Evolutionary conservation across 1,284 basidiomycete genomes (phyloP), one percentile per base, ranked within the genome.

Genomic region (Microbotryum saponariae): DNA sequence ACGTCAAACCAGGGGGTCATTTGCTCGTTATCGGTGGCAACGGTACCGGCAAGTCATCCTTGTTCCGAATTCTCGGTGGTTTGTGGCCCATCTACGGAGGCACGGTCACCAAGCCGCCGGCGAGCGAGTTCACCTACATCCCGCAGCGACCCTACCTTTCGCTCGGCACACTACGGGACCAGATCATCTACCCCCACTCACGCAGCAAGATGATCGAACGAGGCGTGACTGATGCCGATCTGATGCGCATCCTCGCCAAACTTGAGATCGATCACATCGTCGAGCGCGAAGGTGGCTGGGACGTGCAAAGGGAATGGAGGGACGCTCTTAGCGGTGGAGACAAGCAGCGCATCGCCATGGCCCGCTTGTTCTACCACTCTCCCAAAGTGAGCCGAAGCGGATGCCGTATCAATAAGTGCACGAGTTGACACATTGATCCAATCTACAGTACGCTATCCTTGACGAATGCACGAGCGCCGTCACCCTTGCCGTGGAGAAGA

Each of bases 11-110:
- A 46, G 91, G 93, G 61, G 91, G 52, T 31, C 42, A n/a, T 16
- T 77, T 94, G 4, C 82, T 94, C 18, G 91, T 94, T 53, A 87
- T 94, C 53, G 91, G 92, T 16, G 67, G 66, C 1, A 72, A 73
- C 45, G 85, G 85, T 12, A 88, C 89, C 70, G 91, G 91, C 27
- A 94, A 94, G 75, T 89, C 87, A 0, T 90, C 87, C n/a, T 70
- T 97, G 55, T 97, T 96, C 81, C 85, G 94, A 29, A 96, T 97
- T 63, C 80, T 98, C 3, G 94, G 93, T 48, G 94, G 93, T 21
- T 82, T 98, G 8, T 98, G 94, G 93, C 93, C 94, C 1, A 88
- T 97, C 5, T 96, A 97, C 72, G 94, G 85, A 21, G 94, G 94
- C 0, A 81, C 83, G 14, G 91, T 98, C n/a, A 85, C 87, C 71